Conservation (phyloP, 805 yeast species). For the Saccharomycopsis guyanensis region DNA sequence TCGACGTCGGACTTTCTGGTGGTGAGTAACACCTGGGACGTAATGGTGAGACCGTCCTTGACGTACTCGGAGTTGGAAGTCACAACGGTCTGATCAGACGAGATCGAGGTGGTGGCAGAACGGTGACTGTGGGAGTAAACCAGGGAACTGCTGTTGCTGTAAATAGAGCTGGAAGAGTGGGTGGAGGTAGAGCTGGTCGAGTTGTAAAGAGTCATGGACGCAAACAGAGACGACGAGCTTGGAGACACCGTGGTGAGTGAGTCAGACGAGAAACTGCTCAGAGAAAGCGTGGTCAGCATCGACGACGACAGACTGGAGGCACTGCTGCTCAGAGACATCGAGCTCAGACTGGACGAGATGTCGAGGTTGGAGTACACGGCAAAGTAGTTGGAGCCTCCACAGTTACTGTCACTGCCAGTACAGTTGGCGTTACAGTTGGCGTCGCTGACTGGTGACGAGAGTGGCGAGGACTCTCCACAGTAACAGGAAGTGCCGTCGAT, state of each 20-base stretch:
- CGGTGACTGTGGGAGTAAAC: conserved; percentile 9
- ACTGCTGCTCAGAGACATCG: conserved; percentile 2
- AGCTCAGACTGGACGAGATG: conserved; percentile 4
- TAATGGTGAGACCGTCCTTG: conserved; percentile 17
- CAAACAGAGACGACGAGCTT: conserved; percentile 4
- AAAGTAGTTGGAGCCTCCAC: conserved; percentile 34
- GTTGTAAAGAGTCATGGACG: conserved; percentile 1
- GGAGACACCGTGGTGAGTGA: conserved; percentile 12
- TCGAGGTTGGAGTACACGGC: conserved; percentile 14
- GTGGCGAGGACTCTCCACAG: conserved; percentile 32
- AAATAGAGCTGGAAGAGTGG: conserved; percentile 20
- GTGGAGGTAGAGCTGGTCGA: conserved; percentile 18
- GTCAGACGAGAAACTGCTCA: background rate
- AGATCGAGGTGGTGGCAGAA: conserved; percentile 9
- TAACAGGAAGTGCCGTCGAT: conserved; percentile 32
- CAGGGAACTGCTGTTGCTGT: background rate
- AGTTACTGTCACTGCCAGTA: conserved; percentile 30
- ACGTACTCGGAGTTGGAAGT: conserved; percentile 19
- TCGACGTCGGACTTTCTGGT: conserved; percentile 13
- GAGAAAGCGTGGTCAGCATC: background rate
- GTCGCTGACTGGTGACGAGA: conserved; percentile 20
- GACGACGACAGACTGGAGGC: conserved; percentile 2
- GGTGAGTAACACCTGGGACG: conserved; percentile 15
- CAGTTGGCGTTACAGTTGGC: conserved; percentile 30
- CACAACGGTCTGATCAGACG: conserved; percentile 10